Evolutionary conservation across 805 yeast genomes (phyloP).

Genomic region (Kodamaea sagamina): DNA sequence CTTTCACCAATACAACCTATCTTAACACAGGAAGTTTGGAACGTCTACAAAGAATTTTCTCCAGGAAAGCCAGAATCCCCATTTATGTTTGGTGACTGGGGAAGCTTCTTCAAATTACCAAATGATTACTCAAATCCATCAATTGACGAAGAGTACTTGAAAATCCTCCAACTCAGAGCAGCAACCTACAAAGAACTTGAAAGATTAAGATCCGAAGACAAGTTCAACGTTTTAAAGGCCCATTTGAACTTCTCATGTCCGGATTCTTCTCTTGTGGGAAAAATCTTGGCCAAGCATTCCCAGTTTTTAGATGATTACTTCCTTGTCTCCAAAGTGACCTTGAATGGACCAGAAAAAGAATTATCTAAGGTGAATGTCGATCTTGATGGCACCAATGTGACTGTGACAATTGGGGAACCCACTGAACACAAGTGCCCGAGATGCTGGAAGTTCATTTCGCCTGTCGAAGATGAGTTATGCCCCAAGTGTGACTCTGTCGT

Average conservation of each 20-base stretch:
- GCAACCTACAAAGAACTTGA: constrained; percentile 55
- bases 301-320: constrained; percentile 46
- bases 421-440: constrained; percentile 74
- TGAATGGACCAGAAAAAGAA: constrained; percentile 24
- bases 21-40: constrained; percentile 88
- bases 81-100: constrained; percentile 48
- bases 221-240: constrained; percentile 48
- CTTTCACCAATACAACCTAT: constrained; percentile 83
- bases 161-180: constrained; percentile 51
- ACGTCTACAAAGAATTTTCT: constrained; percentile 43
- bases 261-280: constrained; percentile 13
- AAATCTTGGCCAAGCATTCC: constrained; percentile 24
- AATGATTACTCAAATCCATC: constrained; percentile 32
- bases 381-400: constrained; percentile 25
- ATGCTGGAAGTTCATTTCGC: constrained; percentile 83
- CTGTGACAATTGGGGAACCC: constrained; percentile 47
- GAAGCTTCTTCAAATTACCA: constrained; percentile 32
- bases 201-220: constrained; percentile 53
- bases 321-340: constrained; percentile 61
- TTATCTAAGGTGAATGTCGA: constrained; percentile 1
- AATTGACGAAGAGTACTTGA: constrained; percentile 46
- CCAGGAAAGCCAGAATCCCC: constrained; percentile 38
- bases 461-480: constrained; percentile 57
- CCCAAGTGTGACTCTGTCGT: constrained; percentile 56
- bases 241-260: constrained; percentile 9